Evolutionary conservation across 192 early-diverging fungal genomes (phyloP).

Genomic region (Backusella liffmaniae): DNA sequence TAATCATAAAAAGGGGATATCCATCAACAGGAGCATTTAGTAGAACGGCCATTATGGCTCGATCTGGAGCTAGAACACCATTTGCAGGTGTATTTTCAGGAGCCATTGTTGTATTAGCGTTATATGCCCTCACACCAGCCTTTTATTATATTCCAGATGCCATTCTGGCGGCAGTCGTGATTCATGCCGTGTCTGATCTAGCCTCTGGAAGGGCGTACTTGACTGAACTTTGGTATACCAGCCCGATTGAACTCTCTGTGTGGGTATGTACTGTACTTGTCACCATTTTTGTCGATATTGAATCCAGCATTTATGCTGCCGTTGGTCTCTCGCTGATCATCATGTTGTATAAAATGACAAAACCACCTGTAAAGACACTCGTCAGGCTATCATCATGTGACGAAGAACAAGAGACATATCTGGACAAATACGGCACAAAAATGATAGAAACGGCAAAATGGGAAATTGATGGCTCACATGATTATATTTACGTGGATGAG

Average conservation of each 20-base stretch:
- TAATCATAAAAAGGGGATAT: conserved; percentile 57
- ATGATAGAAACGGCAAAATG: neutral
- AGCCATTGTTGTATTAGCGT: conserved; percentile 66
- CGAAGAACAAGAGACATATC: neutral
- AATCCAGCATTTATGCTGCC: conserved; percentile 72
- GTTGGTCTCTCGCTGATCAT: conserved; percentile 71
- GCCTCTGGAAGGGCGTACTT: conserved; percentile 57
- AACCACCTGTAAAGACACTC: conserved; percentile 54
- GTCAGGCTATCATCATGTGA: conserved; percentile 25
- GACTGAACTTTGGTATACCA: conserved; percentile 54
- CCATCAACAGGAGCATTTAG: conserved; percentile 93
- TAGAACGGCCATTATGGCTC: conserved; percentile 81
- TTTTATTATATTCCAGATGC: conserved; percentile 84
- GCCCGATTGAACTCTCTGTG: conserved; percentile 48
- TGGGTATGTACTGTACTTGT: conserved; percentile 51
- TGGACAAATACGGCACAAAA: neutral
- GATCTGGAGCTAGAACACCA: conserved; percentile 79
- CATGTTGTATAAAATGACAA: conserved; percentile 73
- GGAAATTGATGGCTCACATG: neutral
- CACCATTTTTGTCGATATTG: conserved; percentile 58
- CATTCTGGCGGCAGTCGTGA: conserved; percentile 76
- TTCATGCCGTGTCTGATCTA: conserved; percentile 71
- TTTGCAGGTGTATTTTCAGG: conserved; percentile 75
- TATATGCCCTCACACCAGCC: conserved; percentile 74
- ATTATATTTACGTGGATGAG: conserved; percentile 29